Conservation (phyloP, 768 basidiomycete genomes). For the Tricholoma furcatifolium region DNA sequence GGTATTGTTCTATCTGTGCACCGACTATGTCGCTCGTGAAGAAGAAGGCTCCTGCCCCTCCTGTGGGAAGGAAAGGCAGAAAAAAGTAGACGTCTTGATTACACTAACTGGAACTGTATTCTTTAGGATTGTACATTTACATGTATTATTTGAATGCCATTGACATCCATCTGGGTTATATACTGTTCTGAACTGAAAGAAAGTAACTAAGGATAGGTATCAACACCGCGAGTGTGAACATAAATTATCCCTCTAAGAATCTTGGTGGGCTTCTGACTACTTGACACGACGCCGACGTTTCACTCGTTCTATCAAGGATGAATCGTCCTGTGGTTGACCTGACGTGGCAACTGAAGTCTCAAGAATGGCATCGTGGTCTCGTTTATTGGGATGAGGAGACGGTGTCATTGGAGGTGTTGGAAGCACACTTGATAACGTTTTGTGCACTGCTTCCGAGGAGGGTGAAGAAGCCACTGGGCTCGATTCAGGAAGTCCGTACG, state of each 20-base stretch:
- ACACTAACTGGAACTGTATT: not conserved
- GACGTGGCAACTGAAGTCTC: not conserved
- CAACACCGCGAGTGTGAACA: too few relatives aligned
- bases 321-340: conserved; percentile 4
- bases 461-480: conserved; percentile 6
- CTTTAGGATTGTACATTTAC: not conserved
- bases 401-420: conserved; percentile 29
- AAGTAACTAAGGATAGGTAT: too few relatives aligned
- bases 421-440: conserved; percentile 10
- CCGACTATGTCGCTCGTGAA: conserved; percentile 20
- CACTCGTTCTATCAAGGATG: conserved; percentile 39
- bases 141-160: not conserved
- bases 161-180: too few relatives aligned
- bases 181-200: too few relatives aligned
- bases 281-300: conserved; percentile 35
- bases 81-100: conserved; percentile 17
- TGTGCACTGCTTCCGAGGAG: conserved; percentile 1
- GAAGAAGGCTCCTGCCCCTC: conserved; percentile 23
- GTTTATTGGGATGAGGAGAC: conserved; percentile 29
- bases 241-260: too few relatives aligned
- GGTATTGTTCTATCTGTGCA: conserved; percentile 54
- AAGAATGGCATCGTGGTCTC: conserved; percentile 18
- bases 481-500: conserved; percentile 46
- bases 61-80: conserved; percentile 23
- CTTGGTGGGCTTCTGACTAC: not conserved